Base-by-base conservation (phyloP, 2,329 filamentous ascomycete genomes). In the Simplicillium sp. region DNA sequence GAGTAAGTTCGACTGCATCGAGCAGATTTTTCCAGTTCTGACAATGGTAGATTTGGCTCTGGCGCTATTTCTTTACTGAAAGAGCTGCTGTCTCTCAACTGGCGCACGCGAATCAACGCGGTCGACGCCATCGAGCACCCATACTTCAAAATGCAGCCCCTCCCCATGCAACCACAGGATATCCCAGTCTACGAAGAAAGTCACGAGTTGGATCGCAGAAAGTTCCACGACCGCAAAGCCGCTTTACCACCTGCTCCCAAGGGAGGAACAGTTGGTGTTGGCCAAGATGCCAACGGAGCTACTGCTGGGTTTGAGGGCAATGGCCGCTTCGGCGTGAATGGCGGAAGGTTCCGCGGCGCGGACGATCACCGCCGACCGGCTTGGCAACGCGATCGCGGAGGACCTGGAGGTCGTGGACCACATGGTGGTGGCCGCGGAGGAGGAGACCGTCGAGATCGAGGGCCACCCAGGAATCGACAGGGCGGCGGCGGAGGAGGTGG, bases 111-210 rank as follows among this genome's bases (percentile, higher is more conserved):
- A 38, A 82, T 94, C 57, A 98, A 97, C 56, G 92, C 92, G 0
- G 84, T 94, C 18, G 92, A 98, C 62, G 92, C 92, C 1, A 68
- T 98, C 16, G 77, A 94, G 48, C 92, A 98, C 54, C 80, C 87
- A 1, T 98, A 96, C 61, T 97, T 98, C 66, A 82, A 78, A 46
- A 84, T 77, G 42, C 63, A 75, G 1, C 92, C 92, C 4, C 68
- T 84, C 4, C 92, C 92, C 8, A 80, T 89, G 32, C 76, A 77
- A 41, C 87, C 92, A 1, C 82, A 84, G 48, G 88, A 97, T 38
- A 75, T 98, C n/a, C 92, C 92, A 2, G 75, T 69, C 13, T 97
- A 95, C 54, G 87, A 94, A 56, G 90, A 96, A 54, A 95, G 88
- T 35, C 92, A 98, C 61, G 92, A 98, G 61, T 70, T 97, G n/a